Evolutionary conservation across 2,329 filamentous ascomycete genomes (phyloP).

Genomic region (Nectriaceae sp.): DNA sequence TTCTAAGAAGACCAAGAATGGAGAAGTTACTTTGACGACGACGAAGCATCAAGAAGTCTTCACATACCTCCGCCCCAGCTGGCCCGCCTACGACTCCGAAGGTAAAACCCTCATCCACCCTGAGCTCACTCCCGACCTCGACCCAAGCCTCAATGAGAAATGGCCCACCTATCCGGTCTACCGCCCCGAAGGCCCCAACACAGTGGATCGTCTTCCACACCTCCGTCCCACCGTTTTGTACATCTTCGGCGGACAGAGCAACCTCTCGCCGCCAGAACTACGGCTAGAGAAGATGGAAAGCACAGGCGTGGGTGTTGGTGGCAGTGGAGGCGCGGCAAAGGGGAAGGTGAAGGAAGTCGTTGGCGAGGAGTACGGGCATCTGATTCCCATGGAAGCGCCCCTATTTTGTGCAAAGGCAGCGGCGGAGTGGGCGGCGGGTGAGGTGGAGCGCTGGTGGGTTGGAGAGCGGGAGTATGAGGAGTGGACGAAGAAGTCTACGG

Average conservation of each 20-base stretch:
- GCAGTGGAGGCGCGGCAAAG: slow-evolving; percentile 63
- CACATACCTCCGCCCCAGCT: slow-evolving; percentile 69
- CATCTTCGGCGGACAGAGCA: slow-evolving; percentile 64
- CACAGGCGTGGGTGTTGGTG: slow-evolving; percentile 68
- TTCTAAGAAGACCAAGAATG: background rate
- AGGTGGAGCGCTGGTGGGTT: slow-evolving; percentile 57
- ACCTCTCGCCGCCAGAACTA: slow-evolving; percentile 53
- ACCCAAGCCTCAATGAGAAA: slow-evolving; percentile 38
- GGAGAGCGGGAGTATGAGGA: slow-evolving; percentile 59
- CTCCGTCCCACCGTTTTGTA: slow-evolving; percentile 69
- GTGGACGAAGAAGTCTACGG: slow-evolving; percentile 52
- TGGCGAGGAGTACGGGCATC: slow-evolving; percentile 69
- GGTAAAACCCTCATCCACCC: slow-evolving; percentile 42
- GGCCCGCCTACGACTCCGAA: slow-evolving; percentile 41
- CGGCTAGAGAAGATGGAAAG: slow-evolving; percentile 59
- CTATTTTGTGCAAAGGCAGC: slow-evolving; percentile 63
- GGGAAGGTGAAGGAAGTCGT: slow-evolving; percentile 69
- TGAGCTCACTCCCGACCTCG: slow-evolving; percentile 47
- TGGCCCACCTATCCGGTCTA: slow-evolving; percentile 60
- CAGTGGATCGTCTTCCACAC: slow-evolving; percentile 57
- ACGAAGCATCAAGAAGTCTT: slow-evolving; percentile 81
- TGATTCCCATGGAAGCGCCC: slow-evolving; percentile 82
- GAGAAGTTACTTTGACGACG: slow-evolving; percentile 70
- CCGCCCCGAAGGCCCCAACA: slow-evolving; percentile 61
- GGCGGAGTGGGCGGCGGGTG: slow-evolving; percentile 57